Base-by-base conservation (phyloP, 352 stramenopile genomes). In the Phytophthora pseudosyringae region DNA sequence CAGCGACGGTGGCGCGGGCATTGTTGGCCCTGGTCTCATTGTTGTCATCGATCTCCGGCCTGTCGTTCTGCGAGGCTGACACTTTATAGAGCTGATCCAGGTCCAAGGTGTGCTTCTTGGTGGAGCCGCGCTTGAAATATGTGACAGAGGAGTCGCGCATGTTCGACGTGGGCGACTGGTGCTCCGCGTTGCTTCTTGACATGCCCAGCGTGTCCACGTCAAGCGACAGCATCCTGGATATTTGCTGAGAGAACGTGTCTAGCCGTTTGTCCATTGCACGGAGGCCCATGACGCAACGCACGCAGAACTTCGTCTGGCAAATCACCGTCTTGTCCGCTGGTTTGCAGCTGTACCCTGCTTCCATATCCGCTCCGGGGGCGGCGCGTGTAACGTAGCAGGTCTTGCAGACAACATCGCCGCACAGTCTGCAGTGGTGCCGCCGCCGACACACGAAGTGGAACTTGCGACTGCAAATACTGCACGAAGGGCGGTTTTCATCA, bases 301-400 rank as follows among this genome's bases (percentile, higher is more conserved):
- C 76, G 39, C 78, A 88, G 33, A 88, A 88, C 43, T 88, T 86
- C 31, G 75, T 81, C 25, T 67, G 50, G n/a, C 64, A 76, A 25
- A 86, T 75, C 12, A n/a, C 21, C 10, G 39, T 36, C 0, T 25
- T 3, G 1, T 52, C 47, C 12, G 57, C 10, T 29, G 52, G 43
- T 13, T 59, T 63, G 41, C 54, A 61, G 15, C 28, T 41, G 13
- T 45, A 41, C 28, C 18, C 29, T 46, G 55, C 39, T 6, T 64
- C 58, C 51, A 69, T 55, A 21, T 64, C 52, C 4, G 50, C 58
- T 5, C 54, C 51, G 4, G 69, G 71, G 3, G 86, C 76, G 0
- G 45, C 51, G 5, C 78, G 78, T 3, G 67, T 73, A 41, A 88
- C 71, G 35, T 79, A 79, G 45, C 76, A 88, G 5, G 74, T 79